Evolutionary conservation across 2,329 filamentous ascomycete species (phyloP).

Genomic region (Alternaria tenuissima): DNA sequence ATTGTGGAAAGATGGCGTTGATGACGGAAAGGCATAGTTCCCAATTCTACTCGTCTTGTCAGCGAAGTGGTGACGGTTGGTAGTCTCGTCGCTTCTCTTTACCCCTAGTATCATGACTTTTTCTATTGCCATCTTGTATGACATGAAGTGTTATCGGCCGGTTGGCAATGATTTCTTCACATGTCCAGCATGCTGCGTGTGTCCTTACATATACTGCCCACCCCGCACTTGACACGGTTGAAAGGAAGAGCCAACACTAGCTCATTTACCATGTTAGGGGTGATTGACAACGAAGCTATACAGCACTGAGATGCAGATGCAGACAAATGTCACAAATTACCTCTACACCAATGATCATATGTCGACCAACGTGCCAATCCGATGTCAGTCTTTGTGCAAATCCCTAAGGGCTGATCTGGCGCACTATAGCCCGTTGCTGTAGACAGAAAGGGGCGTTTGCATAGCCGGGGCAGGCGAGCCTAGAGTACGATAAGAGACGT

Average conservation of each 20-base stretch:
- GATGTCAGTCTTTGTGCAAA: not conserved
- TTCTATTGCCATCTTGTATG: slow-evolving; percentile 27
- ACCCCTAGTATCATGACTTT: slow-evolving; percentile 40
- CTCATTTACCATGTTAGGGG: not conserved
- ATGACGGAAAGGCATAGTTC: slow-evolving; percentile 35
- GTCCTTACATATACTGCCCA: slow-evolving; percentile 9
- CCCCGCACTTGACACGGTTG: slow-evolving; percentile 26
- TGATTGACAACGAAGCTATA: not conserved
- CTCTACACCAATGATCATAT: not conserved
- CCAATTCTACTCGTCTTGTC: slow-evolving; percentile 30
- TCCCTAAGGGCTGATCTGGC: not conserved
- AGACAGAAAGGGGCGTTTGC: not conserved
- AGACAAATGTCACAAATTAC: not conserved
- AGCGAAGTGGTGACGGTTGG: slow-evolving; percentile 2
- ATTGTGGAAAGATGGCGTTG: slow-evolving; percentile 26
- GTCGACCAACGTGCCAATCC: not conserved
- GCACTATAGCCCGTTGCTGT: not conserved
- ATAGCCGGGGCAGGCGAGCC: not conserved
- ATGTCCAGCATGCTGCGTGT: not conserved
- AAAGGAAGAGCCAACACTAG: slow-evolving; percentile 30
- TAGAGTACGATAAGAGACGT: not conserved
- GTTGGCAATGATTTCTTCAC: not conserved
- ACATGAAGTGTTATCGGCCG: not conserved
- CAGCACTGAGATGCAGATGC: not conserved
- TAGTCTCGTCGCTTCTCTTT: slow-evolving; percentile 17